Base-by-base conservation (phyloP, 805 yeast genomes). In the Kodamaea laetipori region DNA sequence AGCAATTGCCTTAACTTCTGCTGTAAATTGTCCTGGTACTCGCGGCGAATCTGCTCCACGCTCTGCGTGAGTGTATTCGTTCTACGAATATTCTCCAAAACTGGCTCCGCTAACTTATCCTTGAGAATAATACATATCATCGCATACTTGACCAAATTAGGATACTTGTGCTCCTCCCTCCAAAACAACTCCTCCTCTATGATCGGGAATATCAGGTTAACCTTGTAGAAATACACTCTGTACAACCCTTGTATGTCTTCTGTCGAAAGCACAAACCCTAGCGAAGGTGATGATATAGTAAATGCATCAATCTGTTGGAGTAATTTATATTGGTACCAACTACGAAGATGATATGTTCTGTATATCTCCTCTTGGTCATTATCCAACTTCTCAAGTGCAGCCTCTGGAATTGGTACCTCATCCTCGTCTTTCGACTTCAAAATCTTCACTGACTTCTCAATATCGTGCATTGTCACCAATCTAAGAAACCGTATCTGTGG, bases 141-240 rank as follows among this genome's bases (percentile, higher is more conserved):
- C 1, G 77, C 73, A 43, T 73, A 74, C 13, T 67, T 46, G 23
- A 73, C 57, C 13, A 71, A 50, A 6, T 71, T 69, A 57, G 77
- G 55, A 60, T 71, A 52, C 57, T 62, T 47, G 47, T 57, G 53
- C 58, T 48, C 71, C 45, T 50, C 58, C 44, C 54, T 66, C 61
- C 65, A 55, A 51, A 74, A 70, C 34, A 64, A 64, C 16, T 55
- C 56, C 52, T 67, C 71, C 48, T 69, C 67, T 4, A 74, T 52
- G 19, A 74, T 51, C 2, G 79, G 78, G 37, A 73, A 58, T 2
- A 71, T 46, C 12, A 63, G 53, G 52, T 74, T 72, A 9, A 73
- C 52, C 36, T 67, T 66, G 44, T 58, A 61, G 49, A 71, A 69
- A 51, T 68, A 74, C 1, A 73, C 49, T 32, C 61, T 54, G 30